Evolutionary conservation across 108 stramenopile genomes (phyloP), one percentile per base, ranked within the genome.

Genomic region (Cylindrotheca fusiformis): DNA sequence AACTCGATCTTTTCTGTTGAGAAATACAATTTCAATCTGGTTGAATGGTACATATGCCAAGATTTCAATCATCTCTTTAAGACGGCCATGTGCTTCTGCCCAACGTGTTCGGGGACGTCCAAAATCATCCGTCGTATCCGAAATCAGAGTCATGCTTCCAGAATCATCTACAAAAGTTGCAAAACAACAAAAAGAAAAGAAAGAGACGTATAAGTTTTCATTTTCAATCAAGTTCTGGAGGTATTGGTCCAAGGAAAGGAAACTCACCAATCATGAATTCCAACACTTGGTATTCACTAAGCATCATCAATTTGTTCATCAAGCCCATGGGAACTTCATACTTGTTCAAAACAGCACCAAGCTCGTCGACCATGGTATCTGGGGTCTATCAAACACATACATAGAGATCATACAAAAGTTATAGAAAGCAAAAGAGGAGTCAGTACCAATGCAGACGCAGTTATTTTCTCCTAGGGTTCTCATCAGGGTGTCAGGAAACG

Each of bases 241-340:
- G n/a, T n/a, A n/a, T n/a, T n/a, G n/a, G n/a, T n/a, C n/a, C n/a
- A n/a, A n/a, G n/a, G n/a, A n/a, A n/a, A n/a, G n/a, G n/a, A n/a
- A n/a, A 41, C 36, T 6, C 14, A 41, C 36, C 80, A 47, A 81
- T 63, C 14, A 81, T 81, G 58, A 81, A 72, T 67, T 81, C 80
- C 22, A 78, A 50, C 4, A 45, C 26, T 18, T 74, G 60, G 51
- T 49, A 81, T 59, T 78, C 76, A 23, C 56, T 59, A 32, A 81
- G 18, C 77, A 69, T 51, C 67, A 81, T 73, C 28, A 81, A 60
- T 41, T 72, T 81, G 63, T 74, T 71, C 70, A 78, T 71, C 52
- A 81, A 72, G 28, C 80, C 80, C 59, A 75, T 75, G 55, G 80
- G 80, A 22, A 75, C 80, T 60, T 78, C 80, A 48, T 78, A 81